phyloP scores from a whole-genome alignment of 2,329 filamentous ascomycete genomes.

The Dothideomycetes sp. region DNA sequence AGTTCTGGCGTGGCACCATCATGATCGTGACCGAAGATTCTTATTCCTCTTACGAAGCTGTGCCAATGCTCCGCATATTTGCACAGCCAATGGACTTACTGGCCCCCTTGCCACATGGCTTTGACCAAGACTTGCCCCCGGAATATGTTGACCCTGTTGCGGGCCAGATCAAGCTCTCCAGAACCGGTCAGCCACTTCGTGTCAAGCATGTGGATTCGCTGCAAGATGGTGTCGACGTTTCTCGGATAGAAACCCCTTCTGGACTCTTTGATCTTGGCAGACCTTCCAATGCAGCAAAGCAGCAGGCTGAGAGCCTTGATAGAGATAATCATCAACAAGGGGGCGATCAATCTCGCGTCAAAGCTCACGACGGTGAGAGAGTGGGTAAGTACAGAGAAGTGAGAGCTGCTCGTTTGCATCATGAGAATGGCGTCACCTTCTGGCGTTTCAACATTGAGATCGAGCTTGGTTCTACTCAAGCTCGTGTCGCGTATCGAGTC shows the following conservation, averaged over 20 bases:
- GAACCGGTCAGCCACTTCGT: slow-evolving; percentile 77
- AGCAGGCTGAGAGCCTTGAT: slow-evolving; percentile 18
- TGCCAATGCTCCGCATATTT: slow-evolving; percentile 73
- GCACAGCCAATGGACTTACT: slow-evolving; percentile 76
- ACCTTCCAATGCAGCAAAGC: slow-evolving; percentile 25
- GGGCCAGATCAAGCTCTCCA: slow-evolving; percentile 75
- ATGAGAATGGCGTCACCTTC: slow-evolving; percentile 82
- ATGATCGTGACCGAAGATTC: slow-evolving; percentile 91
- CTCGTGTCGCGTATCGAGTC: slow-evolving; percentile 89
- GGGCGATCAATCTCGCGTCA: slow-evolving; percentile 38
- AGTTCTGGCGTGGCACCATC: slow-evolving; percentile 86
- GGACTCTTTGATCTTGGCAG: slow-evolving; percentile 62
- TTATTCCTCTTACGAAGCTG: slow-evolving; percentile 70
- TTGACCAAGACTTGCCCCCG: slow-evolving; percentile 54
- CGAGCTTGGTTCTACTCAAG: slow-evolving; percentile 67
- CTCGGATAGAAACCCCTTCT: slow-evolving; percentile 65
- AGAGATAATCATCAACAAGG: slow-evolving; percentile 21
- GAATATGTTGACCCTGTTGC: slow-evolving; percentile 86
- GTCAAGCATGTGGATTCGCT: slow-evolving; percentile 84
- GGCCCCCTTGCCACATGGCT: slow-evolving; percentile 62
- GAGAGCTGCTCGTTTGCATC: slow-evolving; percentile 69
- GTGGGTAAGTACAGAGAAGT: slow-evolving; percentile 75
- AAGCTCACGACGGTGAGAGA: slow-evolving; percentile 65
- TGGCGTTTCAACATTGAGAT: slow-evolving; percentile 96
- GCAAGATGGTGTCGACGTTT: slow-evolving; percentile 68